Evolutionary conservation across 495 filamentous ascomycete genomes (phyloP), one percentile per base, ranked within the genome.

Genomic region (Hypoxylon fuscum): DNA sequence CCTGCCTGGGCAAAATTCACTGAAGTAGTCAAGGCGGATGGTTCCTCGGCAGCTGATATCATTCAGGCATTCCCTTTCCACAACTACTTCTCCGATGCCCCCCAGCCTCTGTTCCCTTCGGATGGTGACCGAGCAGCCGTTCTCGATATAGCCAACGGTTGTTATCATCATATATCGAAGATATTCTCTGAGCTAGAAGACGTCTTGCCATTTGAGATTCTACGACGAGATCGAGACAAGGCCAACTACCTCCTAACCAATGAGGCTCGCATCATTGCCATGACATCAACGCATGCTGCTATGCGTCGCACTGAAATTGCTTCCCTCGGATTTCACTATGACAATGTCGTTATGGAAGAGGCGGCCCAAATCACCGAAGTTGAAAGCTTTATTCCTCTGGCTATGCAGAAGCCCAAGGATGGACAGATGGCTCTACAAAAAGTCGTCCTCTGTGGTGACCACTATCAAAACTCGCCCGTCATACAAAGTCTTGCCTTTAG

Each of bases 261-360:
- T 68, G 95, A 98, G 72, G 95, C 95, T 10, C 87, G 95, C 5
- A 92, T 99, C 43, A 90, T 99, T 61, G 95, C 95, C 49, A 98
- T 98, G 96, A 99, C 95, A 8, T 92, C 91, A 2, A 99, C 95
- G 1, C 95, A 99, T 76, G 96, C 95, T 9, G 95, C 95, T n/a
- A 99, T 98, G 88, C 88, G 93, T 55, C 83, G 93, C 44, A 87
- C 90, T 59, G 95, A 98, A 68, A 99, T 99, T 66, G 88, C 91
- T 0, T 82, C 85, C 15, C 81, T 97, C 40, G 96, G 95, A 5
- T 98, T 99, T 80, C 90, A 92, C 62, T 99, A 98, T 65, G 93
- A 98, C 75, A 98, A 97, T 63, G 90, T 99, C 11, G 81, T 99
- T 46, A 96, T 99, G 94, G 95, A 99, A 82, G 95, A 99, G 78